A percentile compares a stretch with the other conserved stretches of the same genome.
phyloP scores from a whole-genome alignment of 2,329 filamentous ascomycete species.

The Phialocephala sp. region DNA sequence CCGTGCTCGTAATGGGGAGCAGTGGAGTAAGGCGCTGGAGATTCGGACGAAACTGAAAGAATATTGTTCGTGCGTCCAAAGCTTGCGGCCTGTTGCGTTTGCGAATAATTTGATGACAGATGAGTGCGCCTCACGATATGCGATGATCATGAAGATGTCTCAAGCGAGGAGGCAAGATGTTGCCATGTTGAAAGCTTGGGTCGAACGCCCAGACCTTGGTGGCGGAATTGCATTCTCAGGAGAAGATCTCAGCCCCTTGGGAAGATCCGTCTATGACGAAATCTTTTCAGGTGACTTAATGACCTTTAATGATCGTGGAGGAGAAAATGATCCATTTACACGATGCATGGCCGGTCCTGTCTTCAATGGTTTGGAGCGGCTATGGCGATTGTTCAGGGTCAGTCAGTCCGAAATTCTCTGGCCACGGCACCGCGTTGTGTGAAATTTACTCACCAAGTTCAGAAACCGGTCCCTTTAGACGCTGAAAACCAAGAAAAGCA shows the following conservation, averaged over 20 bases:
- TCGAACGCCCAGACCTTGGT: conserved; percentile 16
- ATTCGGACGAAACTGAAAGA: conserved; percentile 26
- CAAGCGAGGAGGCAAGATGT: conserved; percentile 19
- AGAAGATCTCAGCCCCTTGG: conserved; percentile 9
- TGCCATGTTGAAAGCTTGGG: conserved; percentile 18
- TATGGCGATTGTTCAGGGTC: neutral
- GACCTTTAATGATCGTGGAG: conserved; percentile 11
- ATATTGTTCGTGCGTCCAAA: conserved; percentile 21
- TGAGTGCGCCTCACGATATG: conserved; percentile 10
- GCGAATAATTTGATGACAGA: conserved; percentile 14
- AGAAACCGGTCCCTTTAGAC: neutral
- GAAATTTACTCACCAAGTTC: neutral
- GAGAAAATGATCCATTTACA: conserved; percentile 23
- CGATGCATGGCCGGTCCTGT: conserved; percentile 19
- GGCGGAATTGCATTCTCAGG: conserved; percentile 19
- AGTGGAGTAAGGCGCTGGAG: conserved; percentile 22
- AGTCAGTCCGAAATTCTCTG: no score
- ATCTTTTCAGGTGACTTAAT: conserved; percentile 12
- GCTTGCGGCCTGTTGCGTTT: neutral
- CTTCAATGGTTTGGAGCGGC: neutral
- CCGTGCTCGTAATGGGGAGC: conserved; percentile 10
- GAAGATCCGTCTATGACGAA: conserved; percentile 13
- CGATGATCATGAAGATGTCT: conserved; percentile 1
- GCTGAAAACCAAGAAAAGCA: neutral
- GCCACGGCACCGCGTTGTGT: no score